Base-by-base conservation (phyloP, 495 filamentous ascomycete genomes). In the Aspergillus heteromorphus region DNA sequence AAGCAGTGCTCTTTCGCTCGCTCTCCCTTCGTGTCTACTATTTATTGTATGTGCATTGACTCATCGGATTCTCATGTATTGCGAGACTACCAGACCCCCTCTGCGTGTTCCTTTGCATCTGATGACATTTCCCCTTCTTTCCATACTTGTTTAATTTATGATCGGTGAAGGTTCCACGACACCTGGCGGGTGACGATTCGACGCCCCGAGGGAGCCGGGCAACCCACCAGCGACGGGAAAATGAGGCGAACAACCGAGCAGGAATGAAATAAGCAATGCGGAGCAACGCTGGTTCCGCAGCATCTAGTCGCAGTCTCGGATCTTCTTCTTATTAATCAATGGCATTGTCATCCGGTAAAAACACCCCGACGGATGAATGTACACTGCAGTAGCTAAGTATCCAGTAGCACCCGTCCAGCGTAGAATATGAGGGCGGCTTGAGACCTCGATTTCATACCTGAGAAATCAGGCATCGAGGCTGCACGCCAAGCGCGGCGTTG, bases 21-120 rank as follows among this genome's bases (percentile, higher is more conserved):
- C n/a, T n/a, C 57, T 47, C 45, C 25, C 17, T 57, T 31, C 31
- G 40, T 49, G 54, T 51, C 43, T 51, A 17, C 30, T 51, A 16
- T 38, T 34, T 16, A 50, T 36, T 45, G 34, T 30, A 34, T 40
- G 51, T 40, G 50, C 31, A 29, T 53, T 45, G 50, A 42, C 36
- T 40, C 27, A 40, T 41, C 40, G 43, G 13, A 1, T 38, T n/a
- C 34, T n/a, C 34, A 38, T 38, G 34, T 13, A 13, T 10, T 34
- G n/a, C 30, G 30, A 34, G 30, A 34, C 30, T 34, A 34, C 34
- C 10, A 55, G 41, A 51, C 48, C 9, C 43, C 25, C 27, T 49
- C 40, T 36, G 36, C 30, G 27, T 54, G 9, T 55, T 38, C 41
- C 27, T 40, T 52, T 36, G 17, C 20, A 19, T 16, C 16, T 29